These are phyloP conservation scores for Gigaspora rosea DNA, from an alignment of 192 early-diverging fungal species.

Conservation along the genomic window DNA sequence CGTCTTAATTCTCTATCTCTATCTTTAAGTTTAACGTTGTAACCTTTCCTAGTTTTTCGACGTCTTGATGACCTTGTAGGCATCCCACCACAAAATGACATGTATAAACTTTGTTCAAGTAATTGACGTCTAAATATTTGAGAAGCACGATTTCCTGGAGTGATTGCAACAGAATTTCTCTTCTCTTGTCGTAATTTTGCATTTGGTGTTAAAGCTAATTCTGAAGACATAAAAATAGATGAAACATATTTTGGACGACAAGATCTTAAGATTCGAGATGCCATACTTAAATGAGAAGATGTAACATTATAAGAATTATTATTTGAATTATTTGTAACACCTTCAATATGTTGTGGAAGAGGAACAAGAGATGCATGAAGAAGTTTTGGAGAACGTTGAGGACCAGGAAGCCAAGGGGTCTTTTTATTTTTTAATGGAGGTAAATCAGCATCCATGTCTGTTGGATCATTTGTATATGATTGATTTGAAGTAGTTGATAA, in stretches of 20 bases:
- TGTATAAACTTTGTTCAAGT: constrained; percentile 10
- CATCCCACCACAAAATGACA: not conserved
- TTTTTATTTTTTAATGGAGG: not conserved
- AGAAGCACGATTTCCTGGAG: constrained; percentile 2
- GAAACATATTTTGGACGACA: not conserved
- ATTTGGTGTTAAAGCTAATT: not conserved
- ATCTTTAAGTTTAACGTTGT: constrained; percentile 11
- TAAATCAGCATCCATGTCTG: constrained; percentile 17
- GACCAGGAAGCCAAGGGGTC: constrained; percentile 1
- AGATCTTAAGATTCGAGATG: not conserved
- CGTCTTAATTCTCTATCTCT: constrained; percentile 26
- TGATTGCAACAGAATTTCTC: not conserved
- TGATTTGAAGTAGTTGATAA: constrained; percentile 12
- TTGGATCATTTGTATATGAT: constrained; percentile 1
- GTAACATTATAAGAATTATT: too few species aligned
- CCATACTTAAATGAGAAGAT: not conserved
- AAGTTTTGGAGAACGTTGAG: constrained; percentile 1
- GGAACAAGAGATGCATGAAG: constrained; percentile 15
- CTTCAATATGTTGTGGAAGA: not conserved
- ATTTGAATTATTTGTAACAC: not conserved
- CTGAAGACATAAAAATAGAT: not conserved
- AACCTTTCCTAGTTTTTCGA: constrained; percentile 20
- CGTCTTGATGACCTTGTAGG: not conserved
- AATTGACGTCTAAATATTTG: constrained; percentile 21
- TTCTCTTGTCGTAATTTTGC: not conserved